A percentile compares a stretch with the other conserved stretches of the same genome.
phyloP scores from a whole-genome alignment of 1,139 yeast species.

The Saccharomyces uvarum region DNA sequence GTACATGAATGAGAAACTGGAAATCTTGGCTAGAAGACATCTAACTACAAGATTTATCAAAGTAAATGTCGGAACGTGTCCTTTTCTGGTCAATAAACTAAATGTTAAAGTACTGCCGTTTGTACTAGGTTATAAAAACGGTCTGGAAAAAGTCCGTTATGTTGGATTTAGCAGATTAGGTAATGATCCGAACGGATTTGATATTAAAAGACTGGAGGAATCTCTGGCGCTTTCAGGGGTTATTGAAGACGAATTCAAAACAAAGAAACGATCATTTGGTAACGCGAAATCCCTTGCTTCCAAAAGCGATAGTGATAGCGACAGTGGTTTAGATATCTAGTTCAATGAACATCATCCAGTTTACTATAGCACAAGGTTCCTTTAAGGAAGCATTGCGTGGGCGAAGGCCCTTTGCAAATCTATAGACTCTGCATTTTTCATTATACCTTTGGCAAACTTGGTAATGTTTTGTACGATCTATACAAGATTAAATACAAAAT shows the following conservation, averaged over 20 bases:
- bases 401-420: background rate
- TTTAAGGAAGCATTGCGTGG: background rate
- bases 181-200: slow-evolving; percentile 35
- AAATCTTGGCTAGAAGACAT: slow-evolving; percentile 48
- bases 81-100: slow-evolving; percentile 60
- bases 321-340: slow-evolving; percentile 37
- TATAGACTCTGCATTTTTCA: background rate
- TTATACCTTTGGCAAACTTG: background rate
- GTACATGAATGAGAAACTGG: slow-evolving; percentile 47
- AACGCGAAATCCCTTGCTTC: background rate
- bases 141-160: slow-evolving; percentile 50
- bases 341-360: background rate
- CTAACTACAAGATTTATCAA: slow-evolving; percentile 46
- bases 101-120: slow-evolving; percentile 63
- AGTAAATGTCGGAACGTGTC: slow-evolving; percentile 59
- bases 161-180: slow-evolving; percentile 61
- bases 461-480: background rate
- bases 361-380: background rate
- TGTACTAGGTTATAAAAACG: slow-evolving; percentile 53
- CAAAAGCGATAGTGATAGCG: slow-evolving; percentile 27
- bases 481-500: background rate
- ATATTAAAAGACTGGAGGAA: slow-evolving; percentile 42
- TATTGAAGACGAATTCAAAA: slow-evolving; percentile 18
- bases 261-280: background rate
- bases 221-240: slow-evolving; percentile 31